Evolutionary conservation across 2,329 filamentous ascomycete genomes (phyloP).

Genomic region (Akanthomyces muscarius): DNA sequence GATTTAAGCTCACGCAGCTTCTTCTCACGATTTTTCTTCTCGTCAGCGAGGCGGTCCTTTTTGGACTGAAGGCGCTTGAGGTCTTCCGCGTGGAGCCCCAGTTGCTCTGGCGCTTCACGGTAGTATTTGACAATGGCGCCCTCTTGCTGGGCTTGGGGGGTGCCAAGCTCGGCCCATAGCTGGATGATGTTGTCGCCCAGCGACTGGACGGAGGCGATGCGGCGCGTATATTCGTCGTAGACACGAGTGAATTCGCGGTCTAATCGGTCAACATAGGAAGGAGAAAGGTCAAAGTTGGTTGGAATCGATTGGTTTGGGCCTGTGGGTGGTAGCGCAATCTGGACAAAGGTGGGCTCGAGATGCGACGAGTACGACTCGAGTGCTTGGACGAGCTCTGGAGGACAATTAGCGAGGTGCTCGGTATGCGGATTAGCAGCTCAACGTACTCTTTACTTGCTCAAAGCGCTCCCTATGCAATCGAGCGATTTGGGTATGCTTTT

Average conservation of each 20-base stretch:
- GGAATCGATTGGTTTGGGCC: conserved; percentile 71
- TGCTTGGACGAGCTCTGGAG: conserved; percentile 79
- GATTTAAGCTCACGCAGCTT: conserved; percentile 68
- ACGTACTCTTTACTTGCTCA: conserved; percentile 88
- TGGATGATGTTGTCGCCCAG: conserved; percentile 83
- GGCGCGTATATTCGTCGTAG: conserved; percentile 91
- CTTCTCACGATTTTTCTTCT: conserved; percentile 82
- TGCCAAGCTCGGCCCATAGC: conserved; percentile 93
- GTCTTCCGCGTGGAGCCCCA: conserved; percentile 88
- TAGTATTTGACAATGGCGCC: conserved; percentile 82
- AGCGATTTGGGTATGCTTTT: conserved; percentile 77
- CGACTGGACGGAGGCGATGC: conserved; percentile 69
- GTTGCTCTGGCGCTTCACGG: conserved; percentile 85
- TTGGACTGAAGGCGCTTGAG: conserved; percentile 66
- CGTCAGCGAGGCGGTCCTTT: conserved; percentile 78
- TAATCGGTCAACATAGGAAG: conserved; percentile 78
- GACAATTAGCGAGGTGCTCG: conserved; percentile 17
- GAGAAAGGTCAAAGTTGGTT: conserved; percentile 86
- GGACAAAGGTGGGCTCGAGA: conserved; percentile 83
- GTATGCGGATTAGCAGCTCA: not conserved
- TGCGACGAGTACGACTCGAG: conserved; percentile 96
- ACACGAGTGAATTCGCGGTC: conserved; percentile 90
- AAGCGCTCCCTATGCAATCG: conserved; percentile 86
- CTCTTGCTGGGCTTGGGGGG: conserved; percentile 89
- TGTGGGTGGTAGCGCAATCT: conserved; percentile 79